A percentile compares a stretch with the other conserved stretches of the same genome.
Evolutionary conservation across 164 flowering plant species (phyloP).

Genomic region (Kalanchoe fedtschenkoi): DNA sequence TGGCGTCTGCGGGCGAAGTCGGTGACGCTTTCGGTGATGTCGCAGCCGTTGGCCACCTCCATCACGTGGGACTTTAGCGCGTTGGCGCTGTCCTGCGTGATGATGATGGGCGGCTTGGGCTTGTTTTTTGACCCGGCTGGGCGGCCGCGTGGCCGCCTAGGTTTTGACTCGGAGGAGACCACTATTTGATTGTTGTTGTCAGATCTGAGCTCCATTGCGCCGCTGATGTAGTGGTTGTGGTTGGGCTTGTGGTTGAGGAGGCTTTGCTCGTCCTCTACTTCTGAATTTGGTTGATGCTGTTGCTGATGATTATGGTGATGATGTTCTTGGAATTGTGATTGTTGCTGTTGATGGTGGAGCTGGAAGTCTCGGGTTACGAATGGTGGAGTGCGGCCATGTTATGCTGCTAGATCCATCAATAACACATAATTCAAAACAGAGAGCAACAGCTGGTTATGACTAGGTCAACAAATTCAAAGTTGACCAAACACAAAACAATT

Average conservation of each 20-base stretch:
- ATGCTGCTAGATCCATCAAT: constrained; percentile 61
- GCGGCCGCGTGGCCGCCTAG: constrained; percentile 62
- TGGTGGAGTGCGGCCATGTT: constrained; percentile 66
- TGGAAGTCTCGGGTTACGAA: constrained; percentile 64
- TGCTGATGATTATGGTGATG: constrained; percentile 34
- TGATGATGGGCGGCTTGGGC: constrained; percentile 86
- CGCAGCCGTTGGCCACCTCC: constrained; percentile 74
- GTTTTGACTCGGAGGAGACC: constrained; percentile 33
- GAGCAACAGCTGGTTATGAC: neutral
- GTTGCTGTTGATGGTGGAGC: constrained; percentile 43
- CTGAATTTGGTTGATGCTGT: constrained; percentile 41
- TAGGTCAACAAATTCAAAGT: neutral
- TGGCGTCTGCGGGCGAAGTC: constrained; percentile 62
- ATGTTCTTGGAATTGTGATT: constrained; percentile 36
- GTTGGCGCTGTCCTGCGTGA: constrained; percentile 80
- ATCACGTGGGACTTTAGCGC: constrained; percentile 83
- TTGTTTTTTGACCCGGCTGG: constrained; percentile 91
- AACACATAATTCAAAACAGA: neutral
- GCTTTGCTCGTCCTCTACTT: constrained; percentile 40
- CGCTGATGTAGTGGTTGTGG: constrained; percentile 14
- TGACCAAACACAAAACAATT: neutral
- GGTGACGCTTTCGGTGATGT: constrained; percentile 58
- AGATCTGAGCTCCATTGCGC: constrained; percentile 6
- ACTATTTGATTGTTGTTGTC: constrained; percentile 21
- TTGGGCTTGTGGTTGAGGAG: constrained; percentile 20